Base-by-base conservation (phyloP, 1,284 basidiomycete species). In the Coniferiporia sulphurascens region DNA sequence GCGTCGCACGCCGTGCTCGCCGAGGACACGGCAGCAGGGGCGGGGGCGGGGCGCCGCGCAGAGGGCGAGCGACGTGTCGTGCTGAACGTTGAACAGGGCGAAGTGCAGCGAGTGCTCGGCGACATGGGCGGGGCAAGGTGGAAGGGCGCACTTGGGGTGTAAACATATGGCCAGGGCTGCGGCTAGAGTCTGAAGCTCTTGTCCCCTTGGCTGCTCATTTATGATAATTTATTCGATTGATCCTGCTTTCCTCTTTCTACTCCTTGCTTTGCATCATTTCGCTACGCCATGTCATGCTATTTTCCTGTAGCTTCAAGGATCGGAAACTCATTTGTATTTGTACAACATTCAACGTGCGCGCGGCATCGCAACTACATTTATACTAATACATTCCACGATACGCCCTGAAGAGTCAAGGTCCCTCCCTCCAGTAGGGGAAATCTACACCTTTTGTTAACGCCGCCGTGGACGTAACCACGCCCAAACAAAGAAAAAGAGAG, bases 41-140 rank as follows among this genome's bases (percentile, higher is more conserved):
- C 73, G 3, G 78, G 78, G 0, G 65, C 75, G 54, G 27, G 27
- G 27, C 74, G 83, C 48, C 87, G 85, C 67, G 70, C 77, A 0
- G 78, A 79, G 51, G 78, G 74, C 5, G 87, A 89, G 59, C 74
- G 84, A 55, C 78, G 80, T 61, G 74, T 91, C 5, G 70, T 88
- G 56, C 72, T 92, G 21, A 89, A 88, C 67, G 66, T 91, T 48
- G 89, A 91, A 67, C 79, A 83, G 65, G 73, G 70, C 0, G 89
- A 91, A 64, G 84, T 91, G 1, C 88, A 91, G 73, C 75, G 87
- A 48, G 84, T 88, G 21, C 72, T 92, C 41, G 78, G 86, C 32
- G 89, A 91, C 55, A 78, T 87, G 12, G 87, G 87, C 8, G 88
- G 88, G 12, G 65, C 73, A 43, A 69, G 68, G n/a, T 91, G 89